A percentile compares a stretch with the other conserved stretches of the same genome.
phyloP scores from a whole-genome alignment of 768 basidiomycete species.

The Hygrophorus russula region DNA sequence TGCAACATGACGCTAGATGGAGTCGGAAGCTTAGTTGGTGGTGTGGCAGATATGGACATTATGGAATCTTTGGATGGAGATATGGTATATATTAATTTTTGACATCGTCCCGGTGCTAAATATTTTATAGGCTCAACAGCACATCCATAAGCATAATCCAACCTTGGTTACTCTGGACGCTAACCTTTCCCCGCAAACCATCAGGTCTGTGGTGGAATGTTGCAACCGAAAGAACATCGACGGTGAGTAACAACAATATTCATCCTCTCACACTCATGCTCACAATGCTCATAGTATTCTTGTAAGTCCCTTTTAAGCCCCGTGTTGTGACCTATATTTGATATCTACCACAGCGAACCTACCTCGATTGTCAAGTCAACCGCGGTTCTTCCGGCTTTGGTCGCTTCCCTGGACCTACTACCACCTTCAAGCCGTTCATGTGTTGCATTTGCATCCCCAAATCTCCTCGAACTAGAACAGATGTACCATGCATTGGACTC shows the following conservation, averaged over 20 bases:
- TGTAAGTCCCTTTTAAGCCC: conserved; percentile 33
- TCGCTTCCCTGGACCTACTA: conserved; percentile 25
- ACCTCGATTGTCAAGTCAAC: conserved; percentile 81
- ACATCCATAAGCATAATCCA: conserved; percentile 40
- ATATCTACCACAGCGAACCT: conserved; percentile 56
- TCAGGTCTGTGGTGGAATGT: conserved; percentile 40
- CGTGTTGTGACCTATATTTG: not conserved
- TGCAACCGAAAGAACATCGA: conserved; percentile 35
- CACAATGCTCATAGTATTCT: conserved; percentile 44
- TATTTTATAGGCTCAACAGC: conserved; percentile 34
- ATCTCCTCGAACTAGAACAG: conserved; percentile 63
- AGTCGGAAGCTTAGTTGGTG: conserved; percentile 62
- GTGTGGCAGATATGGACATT: conserved; percentile 87
- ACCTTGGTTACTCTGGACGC: conserved; percentile 63
- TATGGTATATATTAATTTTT: conserved; percentile 22
- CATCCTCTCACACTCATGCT: conserved; percentile 2
- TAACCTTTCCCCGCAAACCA: conserved; percentile 48
- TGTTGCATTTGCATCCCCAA: conserved; percentile 74
- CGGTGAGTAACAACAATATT: conserved; percentile 31
- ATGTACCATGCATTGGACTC: conserved; percentile 40
- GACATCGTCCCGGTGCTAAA: not conserved
- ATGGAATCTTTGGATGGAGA: conserved; percentile 35
- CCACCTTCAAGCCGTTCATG: conserved; percentile 23
- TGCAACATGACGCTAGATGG: conserved; percentile 80
- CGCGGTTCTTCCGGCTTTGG: conserved; percentile 54